Base-by-base conservation (phyloP, 768 basidiomycete species). In the Suillus paluster region DNA sequence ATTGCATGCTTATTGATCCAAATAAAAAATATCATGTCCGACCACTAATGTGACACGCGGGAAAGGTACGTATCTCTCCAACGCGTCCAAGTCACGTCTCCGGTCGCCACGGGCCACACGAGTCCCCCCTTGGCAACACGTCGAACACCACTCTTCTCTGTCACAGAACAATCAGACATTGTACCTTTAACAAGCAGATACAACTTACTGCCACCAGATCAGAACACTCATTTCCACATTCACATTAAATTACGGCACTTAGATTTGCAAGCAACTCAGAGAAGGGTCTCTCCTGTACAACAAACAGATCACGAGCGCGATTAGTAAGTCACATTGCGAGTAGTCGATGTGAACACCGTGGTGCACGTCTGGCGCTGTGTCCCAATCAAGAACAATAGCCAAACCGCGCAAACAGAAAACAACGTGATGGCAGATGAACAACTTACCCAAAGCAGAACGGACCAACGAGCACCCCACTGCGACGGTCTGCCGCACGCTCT, bases 391-490 rank as follows among this genome's bases (percentile, higher is more conserved):
- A 12, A 55, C 17, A 38, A 23, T 38, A 5, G 36, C 38, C 36
- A 38, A 46, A 25, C 27, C 21, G 53, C 2, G 23, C 17, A 12
- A 25, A 17, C 23, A 38, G 1, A 1, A 14, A 38, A 54, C 19
- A n/a, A 21, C 8, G 9, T 19, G 21, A 12, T n/a, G 15, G 11
- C 12, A 9, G 33, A 23, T 39, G 38, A 41, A 25, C 19, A 30
- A 77, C 85, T 57, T 69, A 94, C 94, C 94, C 58, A 97, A 78
- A 10, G 94, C 93, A 36, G 90, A 80, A 34, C 95, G 84, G 33
- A 94, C 86, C 48, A 97, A 80, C 39, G 92, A 94, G 71, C 95
- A 93, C 7, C 95, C 95, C 30, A 96, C 87, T 19, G 92, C 88
- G 30, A 99, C 90, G 0, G 97, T 99, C 78, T 96, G 89, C 66